A percentile compares a stretch with the other conserved stretches of the same genome.
phyloP scores from a whole-genome alignment of 495 filamentous ascomycete genomes.

The Thozetella sp. region DNA sequence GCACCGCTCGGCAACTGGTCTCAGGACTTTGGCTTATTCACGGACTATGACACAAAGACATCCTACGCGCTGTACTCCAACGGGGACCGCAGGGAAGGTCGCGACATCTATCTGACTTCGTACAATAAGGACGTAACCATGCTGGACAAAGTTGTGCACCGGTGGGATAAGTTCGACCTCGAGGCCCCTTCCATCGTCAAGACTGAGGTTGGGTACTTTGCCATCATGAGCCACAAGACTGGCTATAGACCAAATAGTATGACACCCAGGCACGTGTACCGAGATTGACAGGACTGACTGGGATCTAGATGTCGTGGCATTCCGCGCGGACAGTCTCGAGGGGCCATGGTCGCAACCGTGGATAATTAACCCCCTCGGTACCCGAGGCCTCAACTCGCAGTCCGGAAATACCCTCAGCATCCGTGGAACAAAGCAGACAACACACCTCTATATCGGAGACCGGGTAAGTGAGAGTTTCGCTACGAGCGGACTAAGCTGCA shows the following conservation, averaged over 20 bases:
- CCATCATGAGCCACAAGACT: conserved; percentile 48
- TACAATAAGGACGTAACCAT: conserved; percentile 35
- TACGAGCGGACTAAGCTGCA: neutral
- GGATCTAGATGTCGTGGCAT: conserved; percentile 41
- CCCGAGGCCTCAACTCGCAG: conserved; percentile 53
- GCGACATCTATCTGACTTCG: conserved; percentile 41
- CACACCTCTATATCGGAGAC: conserved; percentile 52
- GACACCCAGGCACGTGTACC: conserved; percentile 14
- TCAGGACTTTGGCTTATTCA: conserved; percentile 47
- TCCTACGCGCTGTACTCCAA: conserved; percentile 46
- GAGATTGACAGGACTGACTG: neutral
- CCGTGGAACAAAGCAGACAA: conserved; percentile 44
- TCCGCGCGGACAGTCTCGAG: conserved; percentile 44
- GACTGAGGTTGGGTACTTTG: conserved; percentile 44
- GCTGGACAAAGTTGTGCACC: conserved; percentile 36
- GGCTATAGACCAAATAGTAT: conserved; percentile 45
- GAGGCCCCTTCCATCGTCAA: conserved; percentile 45
- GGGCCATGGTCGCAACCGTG: conserved; percentile 56
- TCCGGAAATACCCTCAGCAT: conserved; percentile 50
- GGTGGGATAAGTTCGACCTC: conserved; percentile 46
- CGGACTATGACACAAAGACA: conserved; percentile 41
- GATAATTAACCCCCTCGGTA: conserved; percentile 46
- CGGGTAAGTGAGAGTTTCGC: conserved; percentile 13
- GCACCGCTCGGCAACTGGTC: conserved; percentile 47
- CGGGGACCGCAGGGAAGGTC: conserved; percentile 36